These are phyloP conservation scores for Myriosclerotinia curreyana DNA, from an alignment of 2,329 filamentous ascomycete species.

Conservation along the genomic window DNA sequence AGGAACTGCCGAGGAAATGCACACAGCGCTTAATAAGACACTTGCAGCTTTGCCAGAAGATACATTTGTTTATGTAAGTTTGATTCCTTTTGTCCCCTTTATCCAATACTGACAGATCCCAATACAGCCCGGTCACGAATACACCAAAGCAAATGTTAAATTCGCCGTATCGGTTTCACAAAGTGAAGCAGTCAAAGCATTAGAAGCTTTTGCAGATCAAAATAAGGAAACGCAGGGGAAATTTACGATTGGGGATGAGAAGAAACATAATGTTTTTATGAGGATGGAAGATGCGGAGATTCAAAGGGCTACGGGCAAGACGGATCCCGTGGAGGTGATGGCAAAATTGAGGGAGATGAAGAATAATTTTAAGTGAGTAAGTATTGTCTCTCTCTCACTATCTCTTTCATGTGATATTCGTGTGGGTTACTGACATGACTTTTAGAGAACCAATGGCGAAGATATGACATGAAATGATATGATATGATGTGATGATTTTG, in stretches of 20 bases:
- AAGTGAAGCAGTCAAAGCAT: constrained; percentile 70
- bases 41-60: constrained; percentile 80
- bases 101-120: constrained; percentile 23
- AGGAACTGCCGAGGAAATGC: constrained; percentile 84
- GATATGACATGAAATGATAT: too few species aligned
- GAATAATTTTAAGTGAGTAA: constrained; percentile 51
- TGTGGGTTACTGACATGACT: background rate
- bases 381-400: too few species aligned
- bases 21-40: constrained; percentile 84
- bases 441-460: background rate
- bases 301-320: constrained; percentile 79
- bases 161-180: constrained; percentile 77
- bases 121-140: constrained; percentile 83
- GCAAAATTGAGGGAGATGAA: constrained; percentile 84
- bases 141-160: constrained; percentile 94
- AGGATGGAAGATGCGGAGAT: constrained; percentile 80
- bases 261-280: constrained; percentile 98
- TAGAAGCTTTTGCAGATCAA: constrained; percentile 71
- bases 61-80: constrained; percentile 80
- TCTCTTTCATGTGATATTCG: accelerated
- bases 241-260: constrained; percentile 96
- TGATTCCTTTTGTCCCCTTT: background rate
- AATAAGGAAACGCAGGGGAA: constrained; percentile 90
- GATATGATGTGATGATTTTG: background rate
- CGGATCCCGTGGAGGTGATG: constrained; percentile 81